Evolutionary conservation across 305 asterid genomes (phyloP).

Genomic region (Ilex paraguariensis): DNA sequence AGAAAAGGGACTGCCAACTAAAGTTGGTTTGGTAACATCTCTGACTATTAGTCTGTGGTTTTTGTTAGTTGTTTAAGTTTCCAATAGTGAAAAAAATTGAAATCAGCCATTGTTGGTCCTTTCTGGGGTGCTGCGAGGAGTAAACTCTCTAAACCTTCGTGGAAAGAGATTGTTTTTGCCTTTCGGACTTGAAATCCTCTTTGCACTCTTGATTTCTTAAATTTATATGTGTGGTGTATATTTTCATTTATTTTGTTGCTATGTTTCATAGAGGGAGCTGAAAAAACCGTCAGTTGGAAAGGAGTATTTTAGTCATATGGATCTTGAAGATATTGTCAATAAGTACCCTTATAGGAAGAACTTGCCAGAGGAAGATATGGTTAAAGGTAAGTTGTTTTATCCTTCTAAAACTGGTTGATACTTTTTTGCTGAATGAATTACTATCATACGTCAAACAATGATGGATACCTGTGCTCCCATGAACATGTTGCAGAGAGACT

Average conservation of each 20-base stretch:
- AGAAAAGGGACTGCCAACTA: too few species aligned
- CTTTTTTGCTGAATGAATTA: slow-evolving; percentile 7
- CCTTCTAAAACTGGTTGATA: slow-evolving; percentile 11
- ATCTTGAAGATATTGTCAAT: slow-evolving; percentile 75
- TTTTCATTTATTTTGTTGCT: slow-evolving; percentile 5
- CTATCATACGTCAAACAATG: neutral
- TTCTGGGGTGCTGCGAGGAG: too few species aligned
- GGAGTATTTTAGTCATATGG: slow-evolving; percentile 92
- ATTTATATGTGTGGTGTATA: neutral
- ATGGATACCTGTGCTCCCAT: neutral
- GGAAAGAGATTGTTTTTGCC: too few species aligned
- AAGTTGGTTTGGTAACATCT: neutral
- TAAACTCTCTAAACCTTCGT: too few species aligned
- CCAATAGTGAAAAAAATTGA: too few species aligned
- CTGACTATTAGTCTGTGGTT: neutral
- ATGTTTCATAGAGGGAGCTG: slow-evolving; percentile 69
- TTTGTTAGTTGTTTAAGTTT: too few species aligned
- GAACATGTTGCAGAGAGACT: slow-evolving; percentile 60
- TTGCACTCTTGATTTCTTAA: too few species aligned
- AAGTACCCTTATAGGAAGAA: slow-evolving; percentile 86
- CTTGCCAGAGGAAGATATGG: slow-evolving; percentile 65
- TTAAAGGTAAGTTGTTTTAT: slow-evolving; percentile 56
- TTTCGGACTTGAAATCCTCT: too few species aligned
- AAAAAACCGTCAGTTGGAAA: slow-evolving; percentile 85
- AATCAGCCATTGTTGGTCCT: too few species aligned